Conservation (phyloP, 1,284 basidiomycete genomes). For the Stereum hirsutum region DNA sequence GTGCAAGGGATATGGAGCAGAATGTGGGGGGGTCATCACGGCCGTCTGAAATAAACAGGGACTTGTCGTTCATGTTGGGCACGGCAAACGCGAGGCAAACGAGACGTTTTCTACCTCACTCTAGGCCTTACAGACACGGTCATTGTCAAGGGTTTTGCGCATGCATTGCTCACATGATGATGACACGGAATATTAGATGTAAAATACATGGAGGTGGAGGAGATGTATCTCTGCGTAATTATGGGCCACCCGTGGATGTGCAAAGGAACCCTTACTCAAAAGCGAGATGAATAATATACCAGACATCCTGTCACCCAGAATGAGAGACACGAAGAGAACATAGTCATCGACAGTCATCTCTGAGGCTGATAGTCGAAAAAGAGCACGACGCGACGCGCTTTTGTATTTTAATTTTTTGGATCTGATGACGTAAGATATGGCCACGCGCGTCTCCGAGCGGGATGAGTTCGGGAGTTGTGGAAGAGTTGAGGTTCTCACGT, state of each 20-base stretch:
- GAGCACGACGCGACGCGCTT: neutral
- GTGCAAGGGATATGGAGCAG: too few relatives aligned
- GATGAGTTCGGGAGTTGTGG: too few relatives aligned
- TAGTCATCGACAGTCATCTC: conserved; percentile 61
- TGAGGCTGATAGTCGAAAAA: conserved; percentile 43
- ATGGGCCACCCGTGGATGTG: conserved; percentile 49
- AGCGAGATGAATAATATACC: conserved; percentile 55
- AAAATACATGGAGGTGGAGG: conserved; percentile 1
- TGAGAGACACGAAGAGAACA: conserved; percentile 64
- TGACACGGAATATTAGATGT: neutral
- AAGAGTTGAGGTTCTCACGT: neutral
- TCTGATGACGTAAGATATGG: conserved; percentile 10
- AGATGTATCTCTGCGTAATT: conserved; percentile 70
- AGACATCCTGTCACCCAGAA: conserved; percentile 32
- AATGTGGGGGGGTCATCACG: too few relatives aligned
- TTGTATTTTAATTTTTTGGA: neutral
- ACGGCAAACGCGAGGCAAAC: too few relatives aligned
- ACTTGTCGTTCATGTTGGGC: too few relatives aligned
- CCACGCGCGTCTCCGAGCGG: too few relatives aligned
- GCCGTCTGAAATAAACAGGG: too few relatives aligned
- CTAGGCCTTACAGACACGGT: too few relatives aligned
- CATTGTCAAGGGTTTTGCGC: too few relatives aligned
- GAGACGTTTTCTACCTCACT: too few relatives aligned
- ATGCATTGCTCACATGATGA: conserved; percentile 6
- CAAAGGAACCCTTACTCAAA: conserved; percentile 72